Evolutionary conservation across 164 flowering plant genomes (phyloP).

Genomic region (Chimonanthus salicifolius): DNA sequence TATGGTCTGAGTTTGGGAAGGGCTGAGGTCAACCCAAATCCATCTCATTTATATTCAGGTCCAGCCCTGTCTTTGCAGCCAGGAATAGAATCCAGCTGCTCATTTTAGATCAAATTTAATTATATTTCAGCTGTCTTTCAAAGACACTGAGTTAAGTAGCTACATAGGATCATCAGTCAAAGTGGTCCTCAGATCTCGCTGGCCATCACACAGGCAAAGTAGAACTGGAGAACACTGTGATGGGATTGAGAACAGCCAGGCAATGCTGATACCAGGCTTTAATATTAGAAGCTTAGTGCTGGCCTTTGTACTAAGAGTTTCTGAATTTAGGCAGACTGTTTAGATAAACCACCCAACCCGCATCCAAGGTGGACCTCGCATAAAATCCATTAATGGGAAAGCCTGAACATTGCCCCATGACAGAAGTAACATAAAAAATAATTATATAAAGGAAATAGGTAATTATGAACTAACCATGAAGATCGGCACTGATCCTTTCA

Average conservation of each 20-base stretch:
- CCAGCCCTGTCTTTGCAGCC: neutral
- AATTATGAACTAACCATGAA: constrained; percentile 43
- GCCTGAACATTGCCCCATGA: neutral
- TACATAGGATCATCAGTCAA: neutral
- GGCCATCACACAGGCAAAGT: neutral
- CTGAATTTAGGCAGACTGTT: neutral
- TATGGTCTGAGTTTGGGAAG: neutral
- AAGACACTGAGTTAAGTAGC: neutral
- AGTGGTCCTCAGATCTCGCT: neutral
- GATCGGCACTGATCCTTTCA: constrained; percentile 71
- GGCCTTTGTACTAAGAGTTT: neutral
- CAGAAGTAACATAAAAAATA: neutral
- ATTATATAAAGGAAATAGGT: neutral
- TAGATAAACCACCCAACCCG: neutral
- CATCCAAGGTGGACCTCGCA: neutral
- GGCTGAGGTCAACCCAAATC: neutral
- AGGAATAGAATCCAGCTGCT: neutral
- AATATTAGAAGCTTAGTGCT: neutral
- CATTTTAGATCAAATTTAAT: neutral
- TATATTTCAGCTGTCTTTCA: no score
- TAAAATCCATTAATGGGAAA: neutral
- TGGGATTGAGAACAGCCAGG: neutral
- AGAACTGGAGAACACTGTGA: neutral
- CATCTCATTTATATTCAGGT: neutral
- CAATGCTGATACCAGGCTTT: neutral